These are phyloP conservation scores for Solanum pinnatisectum DNA, from an alignment of 257 asterid genomes.

Conservation along the genomic window DNA sequence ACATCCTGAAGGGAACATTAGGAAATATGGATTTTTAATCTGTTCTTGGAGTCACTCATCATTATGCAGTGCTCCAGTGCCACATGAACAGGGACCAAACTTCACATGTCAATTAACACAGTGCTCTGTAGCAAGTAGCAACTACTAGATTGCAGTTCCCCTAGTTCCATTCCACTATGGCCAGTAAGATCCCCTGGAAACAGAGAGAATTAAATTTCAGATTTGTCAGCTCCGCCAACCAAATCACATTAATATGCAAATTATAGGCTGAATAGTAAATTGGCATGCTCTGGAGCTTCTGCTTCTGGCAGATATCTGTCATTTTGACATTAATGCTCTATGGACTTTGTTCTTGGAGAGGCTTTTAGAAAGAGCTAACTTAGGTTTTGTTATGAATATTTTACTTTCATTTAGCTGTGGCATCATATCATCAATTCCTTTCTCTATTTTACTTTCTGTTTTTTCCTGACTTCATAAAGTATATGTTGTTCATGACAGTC, in stretches of 20 bases:
- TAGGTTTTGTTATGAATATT: background rate
- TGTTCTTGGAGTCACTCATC: background rate
- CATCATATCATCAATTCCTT: background rate
- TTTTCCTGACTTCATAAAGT: background rate
- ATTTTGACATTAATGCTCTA: background rate
- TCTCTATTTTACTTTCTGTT: background rate
- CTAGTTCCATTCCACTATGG: background rate
- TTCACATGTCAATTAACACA: background rate
- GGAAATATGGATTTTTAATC: background rate
- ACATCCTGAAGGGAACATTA: background rate
- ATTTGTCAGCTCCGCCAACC: background rate
- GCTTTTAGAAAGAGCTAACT: background rate
- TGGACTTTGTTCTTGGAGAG: background rate
- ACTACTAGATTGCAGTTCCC: background rate
- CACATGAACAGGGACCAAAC: background rate
- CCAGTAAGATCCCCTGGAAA: background rate
- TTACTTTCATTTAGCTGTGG: background rate
- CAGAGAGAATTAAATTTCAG: background rate
- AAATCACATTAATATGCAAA: background rate
- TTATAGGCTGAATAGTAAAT: background rate
- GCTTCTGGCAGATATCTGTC: background rate
- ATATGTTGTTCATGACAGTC: background rate
- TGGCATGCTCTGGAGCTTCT: background rate
- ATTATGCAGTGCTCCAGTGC: background rate
- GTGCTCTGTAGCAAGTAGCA: background rate